phyloP scores from a whole-genome alignment of 2,329 filamentous ascomycete genomes.

The Cordyceps militaris region DNA sequence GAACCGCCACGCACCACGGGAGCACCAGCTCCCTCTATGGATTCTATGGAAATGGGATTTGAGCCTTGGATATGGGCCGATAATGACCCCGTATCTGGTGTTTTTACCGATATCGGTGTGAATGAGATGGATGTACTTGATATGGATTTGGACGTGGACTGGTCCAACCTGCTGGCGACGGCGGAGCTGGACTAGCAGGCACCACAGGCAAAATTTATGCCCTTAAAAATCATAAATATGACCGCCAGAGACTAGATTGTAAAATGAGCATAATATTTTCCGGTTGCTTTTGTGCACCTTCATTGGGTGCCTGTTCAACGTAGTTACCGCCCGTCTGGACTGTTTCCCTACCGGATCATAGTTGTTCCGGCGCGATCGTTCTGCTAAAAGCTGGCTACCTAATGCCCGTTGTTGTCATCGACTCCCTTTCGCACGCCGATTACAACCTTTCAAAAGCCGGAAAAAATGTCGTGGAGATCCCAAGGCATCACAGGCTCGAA shows the following conservation, averaged over 20 bases:
- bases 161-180: background rate
- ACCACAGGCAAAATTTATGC: too few relatives aligned
- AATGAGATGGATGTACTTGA: slow-evolving; percentile 14
- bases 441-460: background rate
- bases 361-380: slow-evolving; percentile 4
- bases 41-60: slow-evolving; percentile 13
- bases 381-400: slow-evolving; percentile 8
- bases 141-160: slow-evolving; percentile 21
- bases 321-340: too few relatives aligned
- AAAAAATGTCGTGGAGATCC: slow-evolving; percentile 58
- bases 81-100: slow-evolving; percentile 20
- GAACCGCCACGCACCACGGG: background rate
- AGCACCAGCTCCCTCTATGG: background rate
- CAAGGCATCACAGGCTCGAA: slow-evolving; percentile 95
- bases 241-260: too few relatives aligned
- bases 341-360: background rate
- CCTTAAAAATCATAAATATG: too few relatives aligned
- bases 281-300: too few relatives aligned
- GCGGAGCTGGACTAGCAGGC: background rate
- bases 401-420: background rate
- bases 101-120: slow-evolving; percentile 16
- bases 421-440: background rate
- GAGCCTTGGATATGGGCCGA: slow-evolving; percentile 29
- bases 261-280: too few relatives aligned
- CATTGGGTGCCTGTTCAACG: too few relatives aligned